Evolutionary conservation across 1,284 basidiomycete species (phyloP), one percentile per base, ranked within the genome.

Genomic region (Stereum hirsutum): DNA sequence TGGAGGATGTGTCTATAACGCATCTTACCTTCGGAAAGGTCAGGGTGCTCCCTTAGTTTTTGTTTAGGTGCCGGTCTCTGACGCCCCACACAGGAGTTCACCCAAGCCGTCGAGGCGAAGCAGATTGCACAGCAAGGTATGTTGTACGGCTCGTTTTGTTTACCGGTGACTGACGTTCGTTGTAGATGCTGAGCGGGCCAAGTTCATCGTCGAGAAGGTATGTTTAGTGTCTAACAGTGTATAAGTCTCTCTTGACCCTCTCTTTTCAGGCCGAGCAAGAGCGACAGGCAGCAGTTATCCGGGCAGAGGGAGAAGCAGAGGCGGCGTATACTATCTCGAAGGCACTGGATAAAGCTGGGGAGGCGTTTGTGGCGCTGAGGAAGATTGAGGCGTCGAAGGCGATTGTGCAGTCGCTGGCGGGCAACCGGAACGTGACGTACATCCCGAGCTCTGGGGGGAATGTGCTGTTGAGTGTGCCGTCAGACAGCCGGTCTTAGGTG

Each of bases 351-450:
- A 90, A 86, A 69, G 94, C 93, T 2, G 96, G 95, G 15, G 93
- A 97, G 57, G 95, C 91, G 30, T 91, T 98, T 64, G 80, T 99
- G 44, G 86, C 92, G 48, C 82, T 99, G 62, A 77, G 94, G 56
- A 91, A 94, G 66, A 99, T 99, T 57, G 96, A 99, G 69, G 91
- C 96, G 33, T 89, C 88, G 71, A 93, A 97, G 70, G 94, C 95
- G 46, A 97, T 99, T 56, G 93, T 79, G 47, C 74, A 84, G 65
- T 89, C 88, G 45, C 70, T 94, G 54, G 62, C 85, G 24, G 67
- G 62, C 53, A 91, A 87, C 58, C 78, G 78, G 54, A 93, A 93
- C 60, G 89, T 95, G 54, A 81, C 86, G 31, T 95, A 92, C 60
- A 81, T 95, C 47, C 91, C 91, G 42, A 83, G 83, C 52, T 72